Base-by-base conservation (phyloP, 2,329 filamentous ascomycete genomes). In the Colletotrichum tanaceti region DNA sequence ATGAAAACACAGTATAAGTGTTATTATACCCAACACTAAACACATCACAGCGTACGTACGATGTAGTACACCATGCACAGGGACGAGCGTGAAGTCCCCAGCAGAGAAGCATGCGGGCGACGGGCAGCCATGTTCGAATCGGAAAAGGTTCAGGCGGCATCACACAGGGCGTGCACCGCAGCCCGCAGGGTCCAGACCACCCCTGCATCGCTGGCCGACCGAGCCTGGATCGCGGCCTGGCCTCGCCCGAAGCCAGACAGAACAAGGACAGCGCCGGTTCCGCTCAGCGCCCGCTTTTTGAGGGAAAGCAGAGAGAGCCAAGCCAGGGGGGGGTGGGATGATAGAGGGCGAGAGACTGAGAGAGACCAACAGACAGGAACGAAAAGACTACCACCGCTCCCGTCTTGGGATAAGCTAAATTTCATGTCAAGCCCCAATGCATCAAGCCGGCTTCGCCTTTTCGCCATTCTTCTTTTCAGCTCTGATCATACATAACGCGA, bases 131-230 rank as follows among this genome's bases (percentile, higher is more conserved):
- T 65, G 65, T 68, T 60, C 35, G 65, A 68, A 68, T 65, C 35
- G 20, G 20, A 38, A 22, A 9, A 47, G 5, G 32, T 9, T 16
- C 32, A 5, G 5, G 13, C 35, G 41, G 22, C 35, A 24, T 43
- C 22, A 14, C 22, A 60, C 65, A 64, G 61, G 60, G 65, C 41
- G 41, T 49, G 65, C 62, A 68, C 62, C 43, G 53, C 50, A 41
- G 55, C 35, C 43, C 28, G 47, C 65, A 65, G 62, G 62, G 65
- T 65, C 65, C 65, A 65, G 55, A 50, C n/a, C 38, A 65, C 57
- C 65, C 65, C 62, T 68, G 62, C 65, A 65, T 59, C 49, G 49
- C 38, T 39, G 49, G 54, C 38, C 22, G 49, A 68, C 38, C 22
- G 49, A 68, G 62, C 55, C 62, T 57, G 57, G 65, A 65, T 68